Evolutionary conservation across 306 rosid genomes (phyloP), one percentile per base, ranked within the genome.

Genomic region (Quercus cerris): DNA sequence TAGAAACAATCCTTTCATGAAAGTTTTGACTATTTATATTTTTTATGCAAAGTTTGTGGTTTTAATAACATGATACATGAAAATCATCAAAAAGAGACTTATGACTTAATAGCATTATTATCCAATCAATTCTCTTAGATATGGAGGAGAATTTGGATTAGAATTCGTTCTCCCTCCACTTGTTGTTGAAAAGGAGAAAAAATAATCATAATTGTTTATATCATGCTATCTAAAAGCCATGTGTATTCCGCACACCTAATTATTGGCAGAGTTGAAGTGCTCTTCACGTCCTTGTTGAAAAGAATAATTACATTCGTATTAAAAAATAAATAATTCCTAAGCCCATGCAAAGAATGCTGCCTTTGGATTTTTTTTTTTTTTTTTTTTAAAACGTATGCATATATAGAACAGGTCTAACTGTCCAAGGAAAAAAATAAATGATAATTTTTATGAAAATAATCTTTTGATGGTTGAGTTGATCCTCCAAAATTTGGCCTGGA

Each of bases 381-480:
- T 6, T 66, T 27, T 27, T 27, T 18, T 4, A 8, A 67, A 33
- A 19, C 6, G 2, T 67, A 19, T 67, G 44, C 30, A 30, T 18
- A 31, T 18, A 57, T 33, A 5, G 5, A 14, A 28, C 2, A 33
- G 20, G 17, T 49, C 46, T 41, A 41, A 41, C 46, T 41, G 46
- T 41, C 54, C 54, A 3, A 49, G 54, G 54, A 49, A 49, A 49
- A 35, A 35, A 49, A 12, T 46, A 2, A 49, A 68, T 4, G n/a
- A 68, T 18, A 31, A 33, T 33, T 8, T 33, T 19, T n/a, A 63
- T 19, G 61, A 20, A 61, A 79, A 77, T 81, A 82, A 71, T 80
- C 81, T 88, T 88, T 87, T 51, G 82, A 82, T 88, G 88, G 56
- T 78, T 64, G 62, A 63, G 31, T 58, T 72, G 71, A 82, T 82